Evolutionary conservation across 768 basidiomycete genomes (phyloP).

Genomic region (Boletus rubescentipes): DNA sequence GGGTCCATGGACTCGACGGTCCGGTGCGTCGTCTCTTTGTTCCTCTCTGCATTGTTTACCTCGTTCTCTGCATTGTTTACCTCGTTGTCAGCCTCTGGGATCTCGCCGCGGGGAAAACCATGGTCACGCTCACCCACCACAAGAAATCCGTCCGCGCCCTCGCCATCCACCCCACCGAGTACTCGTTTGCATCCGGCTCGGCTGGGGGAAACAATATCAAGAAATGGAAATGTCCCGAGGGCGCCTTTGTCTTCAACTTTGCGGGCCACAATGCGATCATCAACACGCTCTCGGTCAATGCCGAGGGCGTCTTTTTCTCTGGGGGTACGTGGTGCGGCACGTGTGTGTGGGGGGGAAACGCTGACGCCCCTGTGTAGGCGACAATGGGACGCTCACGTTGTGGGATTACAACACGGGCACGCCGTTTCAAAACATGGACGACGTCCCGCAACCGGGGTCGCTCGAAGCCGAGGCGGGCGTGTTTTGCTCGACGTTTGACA

Average conservation of each 20-base stretch:
- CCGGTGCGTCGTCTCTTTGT: conserved; percentile 47
- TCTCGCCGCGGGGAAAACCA: conserved; percentile 94
- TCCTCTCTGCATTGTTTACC: not conserved
- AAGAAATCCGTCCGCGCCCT: conserved; percentile 96
- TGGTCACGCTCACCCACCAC: conserved; percentile 97
- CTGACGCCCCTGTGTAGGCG: conserved; percentile 46
- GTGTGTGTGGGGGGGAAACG: too few species aligned
- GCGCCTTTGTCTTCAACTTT: conserved; percentile 95
- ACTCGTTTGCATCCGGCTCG: conserved; percentile 92
- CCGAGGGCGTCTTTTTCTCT: conserved; percentile 96
- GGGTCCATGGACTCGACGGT: conserved; percentile 98
- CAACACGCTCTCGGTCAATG: conserved; percentile 91
- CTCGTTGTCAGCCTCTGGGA: conserved; percentile 77
- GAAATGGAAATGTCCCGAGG: conserved; percentile 99
- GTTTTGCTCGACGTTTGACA: conserved; percentile 96
- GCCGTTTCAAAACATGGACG: conserved; percentile 92
- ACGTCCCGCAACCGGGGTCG: conserved; percentile 95
- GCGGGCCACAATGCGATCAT: conserved; percentile 96
- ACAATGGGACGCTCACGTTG: conserved; percentile 87
- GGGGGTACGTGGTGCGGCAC: conserved; percentile 55
- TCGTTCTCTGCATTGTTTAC: not conserved
- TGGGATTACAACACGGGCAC: conserved; percentile 97
- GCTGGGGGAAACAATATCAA: conserved; percentile 99
- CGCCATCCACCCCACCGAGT: conserved; percentile 94
- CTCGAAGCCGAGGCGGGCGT: conserved; percentile 96